phyloP scores from a whole-genome alignment of 352 stramenopile genomes.

The Phytophthora tentaculata region DNA sequence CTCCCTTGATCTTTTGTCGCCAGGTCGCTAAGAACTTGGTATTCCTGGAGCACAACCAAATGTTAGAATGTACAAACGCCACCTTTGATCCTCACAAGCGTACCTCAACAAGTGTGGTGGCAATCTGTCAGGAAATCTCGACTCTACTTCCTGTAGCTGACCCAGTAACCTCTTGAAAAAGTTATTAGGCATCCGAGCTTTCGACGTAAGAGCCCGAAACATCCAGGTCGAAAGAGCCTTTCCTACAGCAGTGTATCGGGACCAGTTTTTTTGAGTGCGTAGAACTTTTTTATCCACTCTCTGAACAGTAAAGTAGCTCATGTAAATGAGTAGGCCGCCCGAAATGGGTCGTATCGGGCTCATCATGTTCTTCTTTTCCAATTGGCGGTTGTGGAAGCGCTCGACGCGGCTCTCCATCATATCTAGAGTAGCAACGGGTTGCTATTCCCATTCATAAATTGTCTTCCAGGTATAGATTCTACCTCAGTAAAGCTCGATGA shows the following conservation, averaged over 20 bases:
- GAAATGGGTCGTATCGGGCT: slow-evolving; percentile 20
- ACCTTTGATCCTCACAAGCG: neutral
- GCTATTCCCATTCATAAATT: slow-evolving; percentile 11
- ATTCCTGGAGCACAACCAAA: neutral
- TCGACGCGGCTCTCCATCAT: slow-evolving; percentile 11
- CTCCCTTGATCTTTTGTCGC: neutral
- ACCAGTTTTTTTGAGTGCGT: slow-evolving; percentile 15
- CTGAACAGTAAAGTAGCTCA: neutral
- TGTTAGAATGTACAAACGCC: neutral
- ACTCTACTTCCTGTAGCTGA: slow-evolving; percentile 5
- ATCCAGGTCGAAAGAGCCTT: slow-evolving; percentile 12
- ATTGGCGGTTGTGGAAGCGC: slow-evolving; percentile 3
- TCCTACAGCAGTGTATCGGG: slow-evolving; percentile 4
- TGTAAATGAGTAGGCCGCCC: slow-evolving; percentile 5
- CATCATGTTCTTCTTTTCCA: slow-evolving; percentile 3
- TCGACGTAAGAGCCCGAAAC: neutral
- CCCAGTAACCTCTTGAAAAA: slow-evolving; percentile 1
- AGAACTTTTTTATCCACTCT: slow-evolving; percentile 3
- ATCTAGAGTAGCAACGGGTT: slow-evolving; percentile 2
- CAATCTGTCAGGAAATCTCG: slow-evolving; percentile 10
- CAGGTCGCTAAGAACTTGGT: neutral
- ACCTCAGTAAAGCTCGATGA: neutral
- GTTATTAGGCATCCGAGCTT: neutral
- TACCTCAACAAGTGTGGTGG: slow-evolving; percentile 18
- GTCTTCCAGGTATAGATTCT: neutral